Percentiles rank a stretch among this genome's conserved stretches.
These are phyloP conservation scores for Comarum palustre DNA, from an alignment of 306 rosid species.

Conservation along the genomic window DNA sequence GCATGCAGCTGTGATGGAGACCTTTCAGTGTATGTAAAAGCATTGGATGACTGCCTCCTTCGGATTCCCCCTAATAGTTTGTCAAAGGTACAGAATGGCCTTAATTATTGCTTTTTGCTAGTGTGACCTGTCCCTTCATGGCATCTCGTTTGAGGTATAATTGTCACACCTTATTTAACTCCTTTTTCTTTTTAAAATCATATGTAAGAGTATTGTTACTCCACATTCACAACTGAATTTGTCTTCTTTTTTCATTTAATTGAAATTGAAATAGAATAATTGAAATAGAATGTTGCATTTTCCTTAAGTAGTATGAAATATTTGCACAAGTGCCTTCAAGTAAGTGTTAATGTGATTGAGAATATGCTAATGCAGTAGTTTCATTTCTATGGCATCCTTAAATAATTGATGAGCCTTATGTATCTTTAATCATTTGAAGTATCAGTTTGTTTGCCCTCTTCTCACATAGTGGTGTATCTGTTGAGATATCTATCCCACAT, in stretches of 20 bases:
- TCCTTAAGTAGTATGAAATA: neutral
- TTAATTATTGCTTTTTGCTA: neutral
- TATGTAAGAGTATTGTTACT: neutral
- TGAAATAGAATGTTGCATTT: neutral
- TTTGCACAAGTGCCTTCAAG: neutral
- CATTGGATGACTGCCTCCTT: constrained; percentile 57
- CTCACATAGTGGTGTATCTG: neutral
- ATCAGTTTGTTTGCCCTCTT: constrained; percentile 9
- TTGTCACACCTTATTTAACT: neutral
- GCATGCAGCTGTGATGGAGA: constrained; percentile 66
- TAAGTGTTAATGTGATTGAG: neutral
- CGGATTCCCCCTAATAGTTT: constrained; percentile 86
- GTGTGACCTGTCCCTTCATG: constrained; percentile 6
- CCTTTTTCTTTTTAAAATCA: neutral
- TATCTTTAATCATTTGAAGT: neutral
- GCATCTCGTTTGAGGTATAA: constrained; percentile 4
- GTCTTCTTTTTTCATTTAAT: neutral
- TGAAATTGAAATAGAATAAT: neutral
- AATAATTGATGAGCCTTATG: neutral
- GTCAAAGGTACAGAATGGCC: constrained; percentile 58
- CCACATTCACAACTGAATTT: neutral
- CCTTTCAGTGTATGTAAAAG: constrained; percentile 63
- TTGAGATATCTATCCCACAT: no score
- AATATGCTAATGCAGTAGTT: neutral
- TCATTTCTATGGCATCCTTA: neutral